These are phyloP conservation scores for Coelastrella sp. DNA, from an alignment of 139 green algal genomes.

Conservation along the genomic window DNA sequence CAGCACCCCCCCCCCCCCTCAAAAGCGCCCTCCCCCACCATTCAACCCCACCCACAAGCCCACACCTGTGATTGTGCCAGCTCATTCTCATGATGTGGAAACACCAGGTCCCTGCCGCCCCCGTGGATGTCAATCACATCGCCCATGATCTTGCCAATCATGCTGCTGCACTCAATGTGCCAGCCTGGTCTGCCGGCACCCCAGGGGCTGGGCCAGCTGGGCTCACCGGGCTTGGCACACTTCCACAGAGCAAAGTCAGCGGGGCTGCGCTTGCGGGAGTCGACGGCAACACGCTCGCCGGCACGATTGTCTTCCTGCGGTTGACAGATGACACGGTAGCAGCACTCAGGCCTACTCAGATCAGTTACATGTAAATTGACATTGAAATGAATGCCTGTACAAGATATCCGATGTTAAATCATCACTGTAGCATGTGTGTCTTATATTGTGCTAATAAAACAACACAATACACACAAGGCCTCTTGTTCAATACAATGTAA, in stretches of 20 bases:
- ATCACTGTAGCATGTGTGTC: no score
- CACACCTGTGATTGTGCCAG: slow-evolving; percentile 83
- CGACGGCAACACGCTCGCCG: slow-evolving; percentile 91
- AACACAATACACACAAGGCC: no score
- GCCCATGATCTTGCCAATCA: slow-evolving; percentile 89
- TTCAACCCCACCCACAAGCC: not conserved
- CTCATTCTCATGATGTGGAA: slow-evolving; percentile 99
- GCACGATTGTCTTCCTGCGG: slow-evolving; percentile 66
- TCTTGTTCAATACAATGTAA: no score
- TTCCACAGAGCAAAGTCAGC: slow-evolving; percentile 99
- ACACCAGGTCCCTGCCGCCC: slow-evolving; percentile 86
- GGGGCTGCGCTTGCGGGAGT: slow-evolving; percentile 88
- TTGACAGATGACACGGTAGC: not conserved
- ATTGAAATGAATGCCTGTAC: no score
- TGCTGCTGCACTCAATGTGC: slow-evolving; percentile 98
- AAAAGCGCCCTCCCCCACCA: no score
- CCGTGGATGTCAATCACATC: slow-evolving; percentile 93
- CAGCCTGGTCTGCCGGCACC: slow-evolving; percentile 92
- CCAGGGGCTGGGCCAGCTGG: slow-evolving; percentile 94
- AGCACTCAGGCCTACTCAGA: not conserved
- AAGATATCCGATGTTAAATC: no score
- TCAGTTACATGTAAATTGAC: no score
- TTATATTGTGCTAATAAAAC: no score
- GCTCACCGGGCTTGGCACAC: slow-evolving; percentile 92
- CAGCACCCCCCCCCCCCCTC: no score